Percentiles rank a stretch among this genome's conserved stretches.
phyloP scores from a whole-genome alignment of 2,329 filamentous ascomycete species.

The Calonectria hawksworthii region DNA sequence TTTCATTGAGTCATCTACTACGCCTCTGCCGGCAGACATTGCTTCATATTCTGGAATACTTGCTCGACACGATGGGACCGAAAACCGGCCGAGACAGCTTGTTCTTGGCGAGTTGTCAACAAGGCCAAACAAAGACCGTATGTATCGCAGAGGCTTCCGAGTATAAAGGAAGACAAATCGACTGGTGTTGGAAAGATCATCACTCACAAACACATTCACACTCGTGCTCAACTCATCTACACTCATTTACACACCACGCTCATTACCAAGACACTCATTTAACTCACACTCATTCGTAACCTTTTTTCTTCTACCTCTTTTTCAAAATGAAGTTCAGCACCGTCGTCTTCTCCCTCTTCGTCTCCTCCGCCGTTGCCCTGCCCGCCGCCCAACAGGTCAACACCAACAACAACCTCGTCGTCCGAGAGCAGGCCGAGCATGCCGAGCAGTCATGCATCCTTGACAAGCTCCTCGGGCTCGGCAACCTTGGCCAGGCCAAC shows the following conservation, averaged over 20 bases:
- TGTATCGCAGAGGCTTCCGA: not conserved
- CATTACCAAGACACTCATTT: not conserved
- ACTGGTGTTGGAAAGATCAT: not conserved
- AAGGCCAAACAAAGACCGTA: not conserved
- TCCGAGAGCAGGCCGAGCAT: not conserved
- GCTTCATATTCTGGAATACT: not conserved
- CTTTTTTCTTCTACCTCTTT: not conserved
- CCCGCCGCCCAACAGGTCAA: not conserved
- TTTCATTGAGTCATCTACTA: not conserved
- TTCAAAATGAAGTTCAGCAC: slow-evolving; percentile 24
- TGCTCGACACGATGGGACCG: not conserved
- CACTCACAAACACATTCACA: not conserved
- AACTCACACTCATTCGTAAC: not conserved
- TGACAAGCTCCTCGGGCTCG: not conserved
- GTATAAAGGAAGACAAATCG: not conserved
- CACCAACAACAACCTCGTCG: not conserved
- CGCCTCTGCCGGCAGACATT: not conserved
- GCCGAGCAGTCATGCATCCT: not conserved
- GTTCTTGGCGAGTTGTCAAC: not conserved
- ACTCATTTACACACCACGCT: not conserved
- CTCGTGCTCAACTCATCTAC: not conserved
- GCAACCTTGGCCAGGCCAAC: not conserved
- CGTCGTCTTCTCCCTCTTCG: slow-evolving; percentile 7
- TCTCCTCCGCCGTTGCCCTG: slow-evolving; percentile 1
- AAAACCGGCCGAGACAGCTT: not conserved